Evolutionary conservation across 768 basidiomycete genomes (phyloP).

Genomic region (Hebeloma cylindrosporum): DNA sequence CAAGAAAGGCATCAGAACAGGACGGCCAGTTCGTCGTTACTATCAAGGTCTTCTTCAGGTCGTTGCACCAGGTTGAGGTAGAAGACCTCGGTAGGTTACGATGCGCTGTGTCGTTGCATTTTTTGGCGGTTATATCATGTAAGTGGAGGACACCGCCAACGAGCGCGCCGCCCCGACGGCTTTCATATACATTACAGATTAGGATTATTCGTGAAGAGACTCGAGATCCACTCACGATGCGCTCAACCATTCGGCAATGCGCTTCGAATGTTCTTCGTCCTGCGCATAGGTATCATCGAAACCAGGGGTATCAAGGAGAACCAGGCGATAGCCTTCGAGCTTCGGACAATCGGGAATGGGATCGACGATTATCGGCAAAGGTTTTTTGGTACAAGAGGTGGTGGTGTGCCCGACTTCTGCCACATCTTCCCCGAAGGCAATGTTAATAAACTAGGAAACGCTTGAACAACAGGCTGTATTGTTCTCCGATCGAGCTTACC

Average conservation of each 20-base stretch:
- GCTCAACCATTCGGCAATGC: background rate
- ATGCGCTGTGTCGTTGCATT: no score
- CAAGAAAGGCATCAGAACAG: no score
- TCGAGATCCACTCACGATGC: background rate
- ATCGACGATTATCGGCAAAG: background rate
- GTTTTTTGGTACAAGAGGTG: background rate
- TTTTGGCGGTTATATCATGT: conserved; percentile 8
- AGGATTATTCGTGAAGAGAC: background rate
- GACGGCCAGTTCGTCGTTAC: no score
- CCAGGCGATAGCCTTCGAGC: background rate
- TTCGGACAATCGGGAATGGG: background rate
- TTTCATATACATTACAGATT: background rate
- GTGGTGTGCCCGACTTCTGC: background rate
- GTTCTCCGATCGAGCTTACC: background rate
- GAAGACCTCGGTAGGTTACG: no score
- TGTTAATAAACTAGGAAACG: background rate
- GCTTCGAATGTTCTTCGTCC: background rate
- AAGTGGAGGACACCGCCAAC: conserved; percentile 14
- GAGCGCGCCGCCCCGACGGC: background rate
- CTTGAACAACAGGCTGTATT: background rate
- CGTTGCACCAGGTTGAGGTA: no score
- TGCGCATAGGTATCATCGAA: background rate
- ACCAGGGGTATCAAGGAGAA: conserved; percentile 1
- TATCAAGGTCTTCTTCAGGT: no score
- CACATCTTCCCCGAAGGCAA: background rate